Percentiles rank a stretch among this genome's conserved stretches.
These are phyloP conservation scores for Lactarius evosmus DNA, from an alignment of 768 basidiomycete species.

Conservation along the genomic window DNA sequence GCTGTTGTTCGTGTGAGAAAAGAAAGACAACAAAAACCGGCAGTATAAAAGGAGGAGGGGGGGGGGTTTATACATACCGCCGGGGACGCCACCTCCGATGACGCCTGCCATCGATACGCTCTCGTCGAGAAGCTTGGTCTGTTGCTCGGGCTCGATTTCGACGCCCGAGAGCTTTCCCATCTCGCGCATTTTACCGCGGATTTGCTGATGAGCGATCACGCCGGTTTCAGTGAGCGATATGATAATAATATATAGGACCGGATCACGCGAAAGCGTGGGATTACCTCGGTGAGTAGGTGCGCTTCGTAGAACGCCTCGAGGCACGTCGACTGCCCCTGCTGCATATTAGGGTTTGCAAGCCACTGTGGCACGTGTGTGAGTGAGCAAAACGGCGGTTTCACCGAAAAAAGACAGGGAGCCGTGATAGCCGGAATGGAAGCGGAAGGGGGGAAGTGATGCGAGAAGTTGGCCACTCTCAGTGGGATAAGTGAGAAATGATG, in stretches of 20 bases:
- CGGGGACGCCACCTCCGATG: conserved; percentile 93
- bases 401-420: neutral
- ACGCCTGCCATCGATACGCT: conserved; percentile 80
- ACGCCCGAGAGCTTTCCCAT: conserved; percentile 79
- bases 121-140: conserved; percentile 76
- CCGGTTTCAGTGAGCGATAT: conserved; percentile 5
- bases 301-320: conserved; percentile 57
- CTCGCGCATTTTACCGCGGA: conserved; percentile 73
- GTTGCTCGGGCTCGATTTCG: conserved; percentile 87
- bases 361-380: conserved; percentile 41
- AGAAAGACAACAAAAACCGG: too few species aligned
- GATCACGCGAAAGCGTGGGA: conserved; percentile 12
- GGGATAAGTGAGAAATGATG: neutral
- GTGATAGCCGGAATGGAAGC: conserved; percentile 1
- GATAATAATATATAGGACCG: conserved; percentile 11
- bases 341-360: conserved; percentile 54
- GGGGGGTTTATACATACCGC: conserved; percentile 77
- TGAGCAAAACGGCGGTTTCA: neutral
- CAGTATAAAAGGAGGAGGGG: conserved; percentile 2
- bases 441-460: neutral
- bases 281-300: conserved; percentile 57
- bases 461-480: neutral
- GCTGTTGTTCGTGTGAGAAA: conserved; percentile 47
- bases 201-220: conserved; percentile 48
- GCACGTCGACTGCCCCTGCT: conserved; percentile 41